Percentiles rank a stretch among this genome's conserved stretches.
Conservation (phyloP, 225 moss, liverwort and hornwort species). For the Antitrichia curtipendula region DNA sequence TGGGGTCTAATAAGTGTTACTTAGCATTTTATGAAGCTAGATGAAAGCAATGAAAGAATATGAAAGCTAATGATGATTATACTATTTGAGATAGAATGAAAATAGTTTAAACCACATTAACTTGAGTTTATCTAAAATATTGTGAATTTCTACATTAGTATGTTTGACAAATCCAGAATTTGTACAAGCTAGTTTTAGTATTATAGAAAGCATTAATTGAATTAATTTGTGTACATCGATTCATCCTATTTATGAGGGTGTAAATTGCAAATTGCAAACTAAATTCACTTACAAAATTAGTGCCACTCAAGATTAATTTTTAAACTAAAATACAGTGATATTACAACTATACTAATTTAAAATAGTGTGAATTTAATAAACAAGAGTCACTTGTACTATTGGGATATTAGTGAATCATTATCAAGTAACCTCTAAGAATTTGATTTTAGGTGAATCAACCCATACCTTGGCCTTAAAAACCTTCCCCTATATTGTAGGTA, state of each 20-base stretch:
- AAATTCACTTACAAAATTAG: not conserved
- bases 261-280: no score
- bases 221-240: not conserved
- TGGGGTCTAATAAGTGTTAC: not conserved
- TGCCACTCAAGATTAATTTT: not conserved
- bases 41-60: not conserved
- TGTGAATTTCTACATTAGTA: not conserved
- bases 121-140: not conserved
- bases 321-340: not conserved
- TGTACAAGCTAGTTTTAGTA: not conserved
- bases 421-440: not conserved
- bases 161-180: not conserved
- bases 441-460: not conserved
- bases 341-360: not conserved
- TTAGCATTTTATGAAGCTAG: not conserved
- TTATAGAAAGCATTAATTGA: not conserved
- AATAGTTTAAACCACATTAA: no score
- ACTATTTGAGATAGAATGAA: not conserved
- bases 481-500: no score
- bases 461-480: not conserved
- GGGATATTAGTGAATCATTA: not conserved
- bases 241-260: not conserved
- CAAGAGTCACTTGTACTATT: not conserved
- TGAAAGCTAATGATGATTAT: not conserved
- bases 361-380: not conserved